Percentiles rank a stretch among this genome's conserved stretches.
Evolutionary conservation across 768 basidiomycete species (phyloP).

Genomic region (Mycena amicta): DNA sequence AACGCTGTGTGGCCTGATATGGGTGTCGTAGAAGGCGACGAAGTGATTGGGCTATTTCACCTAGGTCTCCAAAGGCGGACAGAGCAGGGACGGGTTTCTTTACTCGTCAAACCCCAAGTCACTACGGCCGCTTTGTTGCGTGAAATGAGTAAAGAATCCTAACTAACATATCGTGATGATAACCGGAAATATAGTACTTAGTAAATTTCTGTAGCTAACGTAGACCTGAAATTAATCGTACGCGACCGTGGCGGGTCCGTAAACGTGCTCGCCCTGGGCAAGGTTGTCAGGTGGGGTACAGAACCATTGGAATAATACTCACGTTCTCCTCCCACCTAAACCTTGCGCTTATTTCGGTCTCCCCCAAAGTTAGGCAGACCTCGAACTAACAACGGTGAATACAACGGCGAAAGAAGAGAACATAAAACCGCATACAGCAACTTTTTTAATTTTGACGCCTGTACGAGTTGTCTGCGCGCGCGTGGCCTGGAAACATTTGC

Average conservation of each 20-base stretch:
- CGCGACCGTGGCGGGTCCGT: constrained; percentile 24
- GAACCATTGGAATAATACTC: neutral
- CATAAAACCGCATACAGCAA: neutral
- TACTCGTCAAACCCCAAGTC: constrained; percentile 16
- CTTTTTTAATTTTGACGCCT: neutral
- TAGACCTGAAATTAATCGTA: constrained; percentile 18
- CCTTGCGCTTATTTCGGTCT: constrained; percentile 24
- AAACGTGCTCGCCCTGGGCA: constrained; percentile 8
- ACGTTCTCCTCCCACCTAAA: constrained; percentile 24
- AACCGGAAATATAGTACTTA: neutral
- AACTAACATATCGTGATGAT: neutral
- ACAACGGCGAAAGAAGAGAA: neutral
- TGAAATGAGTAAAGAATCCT: constrained; percentile 1
- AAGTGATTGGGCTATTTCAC: constrained; percentile 15
- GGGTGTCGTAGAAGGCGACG: constrained; percentile 13
- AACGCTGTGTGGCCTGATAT: constrained; percentile 21
- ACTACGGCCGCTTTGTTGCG: constrained; percentile 19
- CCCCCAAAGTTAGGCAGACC: constrained; percentile 22
- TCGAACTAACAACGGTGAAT: constrained; percentile 9
- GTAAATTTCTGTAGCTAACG: neutral
- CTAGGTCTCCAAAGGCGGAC: constrained; percentile 13
- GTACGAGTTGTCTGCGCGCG: neutral
- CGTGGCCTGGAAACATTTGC: constrained; percentile 6
- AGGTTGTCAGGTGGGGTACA: too few relatives aligned
- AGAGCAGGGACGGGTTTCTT: neutral